These are phyloP conservation scores for Lachnellula suecica DNA, from an alignment of 2,329 filamentous ascomycete genomes.

Conservation along the genomic window DNA sequence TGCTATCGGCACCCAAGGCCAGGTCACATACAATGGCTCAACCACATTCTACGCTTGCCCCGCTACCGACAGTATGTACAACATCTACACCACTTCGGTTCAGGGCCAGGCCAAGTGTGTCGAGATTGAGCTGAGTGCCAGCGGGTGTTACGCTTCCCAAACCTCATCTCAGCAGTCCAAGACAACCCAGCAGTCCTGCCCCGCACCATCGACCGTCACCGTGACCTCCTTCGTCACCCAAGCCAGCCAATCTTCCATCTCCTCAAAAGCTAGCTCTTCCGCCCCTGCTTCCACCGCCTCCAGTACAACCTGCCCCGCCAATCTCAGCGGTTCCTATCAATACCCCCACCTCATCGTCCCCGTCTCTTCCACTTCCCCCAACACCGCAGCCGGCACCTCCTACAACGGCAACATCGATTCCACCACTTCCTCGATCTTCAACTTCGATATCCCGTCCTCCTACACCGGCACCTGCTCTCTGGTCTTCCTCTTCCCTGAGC, in stretches of 20 bases:
- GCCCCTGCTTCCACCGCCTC: background rate
- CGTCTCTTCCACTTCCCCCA: slow-evolving; percentile 52
- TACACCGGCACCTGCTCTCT: slow-evolving; percentile 63
- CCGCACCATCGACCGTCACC: background rate
- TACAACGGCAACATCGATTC: slow-evolving; percentile 55
- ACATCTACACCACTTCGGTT: slow-evolving; percentile 35
- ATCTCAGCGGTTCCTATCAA: slow-evolving; percentile 46
- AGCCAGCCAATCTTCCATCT: background rate
- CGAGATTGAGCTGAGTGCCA: slow-evolving; percentile 34
- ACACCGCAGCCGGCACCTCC: slow-evolving; percentile 50
- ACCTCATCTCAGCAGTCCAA: background rate
- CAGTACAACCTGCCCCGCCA: slow-evolving; percentile 34
- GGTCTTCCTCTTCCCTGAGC: slow-evolving; percentile 62
- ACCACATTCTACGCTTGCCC: slow-evolving; percentile 56
- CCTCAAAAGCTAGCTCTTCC: background rate
- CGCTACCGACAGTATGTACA: slow-evolving; percentile 36
- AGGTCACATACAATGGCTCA: slow-evolving; percentile 49
- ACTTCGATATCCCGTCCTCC: slow-evolving; percentile 63
- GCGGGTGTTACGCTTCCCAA: slow-evolving; percentile 32
- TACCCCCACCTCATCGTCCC: slow-evolving; percentile 64
- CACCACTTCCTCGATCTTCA: slow-evolving; percentile 60
- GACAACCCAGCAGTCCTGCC: background rate
- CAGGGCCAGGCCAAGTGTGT: slow-evolving; percentile 33
- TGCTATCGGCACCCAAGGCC: slow-evolving; percentile 50
- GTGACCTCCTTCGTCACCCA: background rate